These are phyloP conservation scores for Ceratobasidium sp. DNA, from an alignment of 1,284 basidiomycete species.

Conservation along the genomic window DNA sequence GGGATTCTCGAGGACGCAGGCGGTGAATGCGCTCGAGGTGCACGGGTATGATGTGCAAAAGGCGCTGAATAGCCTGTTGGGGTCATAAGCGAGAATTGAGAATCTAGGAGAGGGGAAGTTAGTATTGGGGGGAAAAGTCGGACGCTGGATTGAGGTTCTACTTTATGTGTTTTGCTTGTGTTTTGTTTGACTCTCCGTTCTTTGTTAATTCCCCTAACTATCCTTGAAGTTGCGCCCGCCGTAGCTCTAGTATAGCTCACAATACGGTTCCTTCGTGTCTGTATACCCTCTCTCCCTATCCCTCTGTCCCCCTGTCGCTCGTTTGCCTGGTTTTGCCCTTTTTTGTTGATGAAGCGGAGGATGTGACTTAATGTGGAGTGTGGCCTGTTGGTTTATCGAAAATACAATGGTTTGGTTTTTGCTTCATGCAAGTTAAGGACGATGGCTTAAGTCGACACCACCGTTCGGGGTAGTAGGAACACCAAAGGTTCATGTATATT, in stretches of 20 bases:
- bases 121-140: no score
- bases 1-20: slow-evolving; percentile 85
- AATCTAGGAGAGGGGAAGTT: no score
- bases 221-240: no score
- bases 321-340: slow-evolving; percentile 10
- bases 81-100: slow-evolving; percentile 4
- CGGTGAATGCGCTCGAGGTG: slow-evolving; percentile 75
- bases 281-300: no score
- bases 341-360: background rate
- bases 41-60: slow-evolving; percentile 77
- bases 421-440: background rate
- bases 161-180: slow-evolving; percentile 9
- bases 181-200: background rate
- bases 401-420: background rate
- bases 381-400: no score
- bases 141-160: slow-evolving; percentile 2
- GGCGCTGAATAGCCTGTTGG: slow-evolving; percentile 75
- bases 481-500: no score
- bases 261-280: no score
- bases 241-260: no score
- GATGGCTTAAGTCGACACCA: no score
- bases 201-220: no score
- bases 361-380: slow-evolving; percentile 28
- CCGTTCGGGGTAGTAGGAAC: no score
- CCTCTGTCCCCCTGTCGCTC: background rate